A percentile compares a stretch with the other conserved stretches of the same genome.
Evolutionary conservation across 1,284 basidiomycete species (phyloP).

Genomic region (Testicularia cyperi): DNA sequence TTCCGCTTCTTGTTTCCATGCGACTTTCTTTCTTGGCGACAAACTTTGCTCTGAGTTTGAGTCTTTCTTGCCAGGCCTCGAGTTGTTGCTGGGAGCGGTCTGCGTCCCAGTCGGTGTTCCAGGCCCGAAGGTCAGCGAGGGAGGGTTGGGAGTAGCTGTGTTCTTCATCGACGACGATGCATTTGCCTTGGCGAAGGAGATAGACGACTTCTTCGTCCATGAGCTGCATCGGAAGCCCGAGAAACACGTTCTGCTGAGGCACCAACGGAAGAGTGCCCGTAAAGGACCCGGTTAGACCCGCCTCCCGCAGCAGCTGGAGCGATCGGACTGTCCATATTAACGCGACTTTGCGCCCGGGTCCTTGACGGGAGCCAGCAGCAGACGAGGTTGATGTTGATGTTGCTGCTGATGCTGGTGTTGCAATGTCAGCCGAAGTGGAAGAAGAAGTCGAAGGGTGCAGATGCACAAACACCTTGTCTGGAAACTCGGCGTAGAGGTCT

Average conservation of each 20-base stretch:
- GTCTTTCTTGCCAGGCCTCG: constrained; percentile 11
- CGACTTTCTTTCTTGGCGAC: no score
- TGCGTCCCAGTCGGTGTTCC: constrained; percentile 45
- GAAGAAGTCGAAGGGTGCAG: neutral
- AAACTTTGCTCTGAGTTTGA: constrained; percentile 61
- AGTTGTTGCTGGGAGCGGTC: constrained; percentile 66
- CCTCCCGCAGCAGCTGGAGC: constrained; percentile 60
- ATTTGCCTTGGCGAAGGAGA: constrained; percentile 75
- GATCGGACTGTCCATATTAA: constrained; percentile 28
- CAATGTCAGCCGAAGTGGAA: neutral
- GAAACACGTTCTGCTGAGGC: constrained; percentile 93
- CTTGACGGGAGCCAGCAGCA: no score
- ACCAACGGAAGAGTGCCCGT: constrained; percentile 89
- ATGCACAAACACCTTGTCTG: no score
- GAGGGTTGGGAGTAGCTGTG: constrained; percentile 2
- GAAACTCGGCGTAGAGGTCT: no score
- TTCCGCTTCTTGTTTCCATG: no score
- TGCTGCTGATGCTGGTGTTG: neutral
- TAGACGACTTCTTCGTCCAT: constrained; percentile 89
- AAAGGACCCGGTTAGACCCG: constrained; percentile 80
- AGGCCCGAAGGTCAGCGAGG: neutral
- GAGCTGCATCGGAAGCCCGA: constrained; percentile 83
- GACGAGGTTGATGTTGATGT: neutral
- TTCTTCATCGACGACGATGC: constrained; percentile 15
- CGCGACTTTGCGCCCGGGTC: no score